Evolutionary conservation across 129 eudicot species (phyloP), one percentile per base, ranked within the genome.

Genomic region (Erigeron canadensis): DNA sequence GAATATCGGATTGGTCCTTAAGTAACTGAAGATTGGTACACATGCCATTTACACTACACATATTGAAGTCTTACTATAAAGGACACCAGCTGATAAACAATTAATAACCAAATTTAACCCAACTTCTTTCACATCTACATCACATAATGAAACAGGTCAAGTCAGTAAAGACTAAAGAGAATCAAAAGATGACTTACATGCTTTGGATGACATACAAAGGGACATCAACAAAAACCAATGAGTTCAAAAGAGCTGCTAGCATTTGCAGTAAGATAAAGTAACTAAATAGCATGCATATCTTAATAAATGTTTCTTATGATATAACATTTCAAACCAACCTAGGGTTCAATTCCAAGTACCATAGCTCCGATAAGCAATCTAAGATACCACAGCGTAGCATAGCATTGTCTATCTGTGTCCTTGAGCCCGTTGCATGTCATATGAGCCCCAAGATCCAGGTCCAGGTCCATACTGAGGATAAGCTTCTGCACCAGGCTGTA

Each of bases 381-480:
- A 42, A 48, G 70, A 54, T 74, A 69, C 75, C 79, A 63, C 61
- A 45, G 61, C 65, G 64, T 79, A 63, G 85, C 69, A 65, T 63
- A 81, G 59, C 71, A 73, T 53, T 55, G 66, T 81, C 77, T 83
- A 93, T 93, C 95, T 86, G 79, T 85, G 92, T 28, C 87, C 91
- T 76, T 86, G 96, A 81, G 81, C 81, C 77, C 84, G 80, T 77
- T 86, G 96, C 79, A 79, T 72, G 72, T 86, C 90, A 70, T 93
- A 85, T 44, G 91, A 44, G 58, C 88, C 96, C 98, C 98, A 93
- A 37, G 85, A 54, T 72, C 94, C 96, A 73, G 90, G 88, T 76
- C 88, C 98, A 80, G 91, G 82, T 71, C 84, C 96, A 87, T 89
- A 87, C 66, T 87, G 98, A 70, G 95, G 84, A 81, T 86, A 92